Base-by-base conservation (phyloP, 306 rosid genomes). In the Hippophae rhamnoides region DNA sequence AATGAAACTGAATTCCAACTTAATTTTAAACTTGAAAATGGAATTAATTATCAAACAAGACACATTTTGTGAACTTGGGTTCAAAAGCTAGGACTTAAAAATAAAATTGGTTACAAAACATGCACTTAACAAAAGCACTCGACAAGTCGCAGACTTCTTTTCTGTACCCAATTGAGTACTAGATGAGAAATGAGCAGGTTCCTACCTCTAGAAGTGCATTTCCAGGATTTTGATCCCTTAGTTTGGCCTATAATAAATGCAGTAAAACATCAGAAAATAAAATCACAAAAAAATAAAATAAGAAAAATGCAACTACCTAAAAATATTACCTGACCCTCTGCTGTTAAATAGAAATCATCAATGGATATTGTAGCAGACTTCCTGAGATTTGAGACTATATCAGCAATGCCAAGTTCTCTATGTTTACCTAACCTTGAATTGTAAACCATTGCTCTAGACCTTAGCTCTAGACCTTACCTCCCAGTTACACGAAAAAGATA, bases 171-270 rank as follows among this genome's bases (percentile, higher is more conserved):
- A 23, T 70, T 41, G n/a, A 47, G 13, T 26, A 63, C 46, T 23
- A 56, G 45, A 47, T 40, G 14, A n/a, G 64, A 55, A 52, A 10
- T 13, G 64, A 10, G 52, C 31, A 25, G 58, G 56, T 75, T 25
- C 51, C 47, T 81, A 92, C 95, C 99, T 92, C 96, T 64, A 92
- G 80, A 73, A 92, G 96, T 43, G 86, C 67, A 77, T 92, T 92
- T 70, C 78, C 89, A 3, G 85, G 88, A 74, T 88, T 79, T 57
- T 66, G 77, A 57, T 85, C 88, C 72, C 96, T 73, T 76, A 92
- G 76, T 68, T 83, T 86, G 69, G 66, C 79, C 96, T 92, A 66
- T 73, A 75, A 74, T 69, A 14, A 63, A 68, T 43, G 62, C 54
- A 57, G 11, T n/a, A 64, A 47, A 56, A 14, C 58, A 75, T 87